Evolutionary conservation across 202 grass and related monocot species (phyloP).

Genomic region (Miscanthus sacchariflorus): DNA sequence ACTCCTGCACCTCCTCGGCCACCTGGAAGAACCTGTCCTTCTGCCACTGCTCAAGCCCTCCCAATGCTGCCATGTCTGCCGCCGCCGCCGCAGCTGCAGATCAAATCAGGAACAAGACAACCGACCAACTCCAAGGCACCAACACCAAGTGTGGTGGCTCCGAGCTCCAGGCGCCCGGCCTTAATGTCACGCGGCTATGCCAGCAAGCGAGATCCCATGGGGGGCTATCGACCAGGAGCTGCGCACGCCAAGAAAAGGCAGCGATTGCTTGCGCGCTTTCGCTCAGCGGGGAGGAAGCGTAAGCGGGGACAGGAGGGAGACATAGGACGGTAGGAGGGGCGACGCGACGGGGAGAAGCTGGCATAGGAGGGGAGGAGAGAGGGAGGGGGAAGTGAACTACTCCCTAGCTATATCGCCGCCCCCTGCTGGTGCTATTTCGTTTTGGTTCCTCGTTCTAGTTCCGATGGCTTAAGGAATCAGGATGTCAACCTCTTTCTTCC

Average conservation of each 20-base stretch:
- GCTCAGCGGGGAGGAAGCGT: constrained; percentile 20
- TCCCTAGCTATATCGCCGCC: constrained; percentile 18
- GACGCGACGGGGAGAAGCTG: constrained; percentile 13
- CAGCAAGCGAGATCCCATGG: constrained; percentile 34
- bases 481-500: not conserved
- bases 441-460: constrained; percentile 1
- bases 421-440: constrained; percentile 8
- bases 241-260: constrained; percentile 47
- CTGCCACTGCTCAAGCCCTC: constrained; percentile 88
- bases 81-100: not conserved
- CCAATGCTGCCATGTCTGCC: constrained; percentile 63
- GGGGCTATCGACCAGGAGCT: not conserved
- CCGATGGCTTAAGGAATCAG: constrained; percentile 21
- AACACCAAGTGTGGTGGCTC: constrained; percentile 17
- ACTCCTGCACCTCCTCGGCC: constrained; percentile 94
- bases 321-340: not conserved
- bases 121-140: not conserved
- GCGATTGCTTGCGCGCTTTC: constrained; percentile 35
- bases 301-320: constrained; percentile 40
- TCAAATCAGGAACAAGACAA: constrained; percentile 30
- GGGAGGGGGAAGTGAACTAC: constrained; percentile 34
- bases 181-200: not conserved
- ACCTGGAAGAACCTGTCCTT: constrained; percentile 89
- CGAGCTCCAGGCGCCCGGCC: not conserved
- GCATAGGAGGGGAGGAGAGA: not conserved